A percentile compares a stretch with the other conserved stretches of the same genome.
phyloP scores from a whole-genome alignment of 768 basidiomycete species.

The Daedalea quercina region DNA sequence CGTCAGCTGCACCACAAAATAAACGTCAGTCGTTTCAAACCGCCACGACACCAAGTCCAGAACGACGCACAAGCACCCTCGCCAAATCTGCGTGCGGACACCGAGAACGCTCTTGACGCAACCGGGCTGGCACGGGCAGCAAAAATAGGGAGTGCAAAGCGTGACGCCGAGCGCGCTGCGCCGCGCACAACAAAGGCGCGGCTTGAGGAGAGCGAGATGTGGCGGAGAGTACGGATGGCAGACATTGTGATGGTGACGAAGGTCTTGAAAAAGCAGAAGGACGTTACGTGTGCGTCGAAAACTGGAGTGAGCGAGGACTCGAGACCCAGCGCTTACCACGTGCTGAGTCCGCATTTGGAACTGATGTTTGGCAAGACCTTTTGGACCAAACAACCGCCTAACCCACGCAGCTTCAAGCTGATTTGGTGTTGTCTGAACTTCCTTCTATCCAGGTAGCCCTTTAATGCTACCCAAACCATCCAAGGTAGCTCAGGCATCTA shows the following conservation, averaged over 20 bases:
- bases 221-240: slow-evolving; percentile 54
- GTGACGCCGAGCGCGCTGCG: slow-evolving; percentile 15
- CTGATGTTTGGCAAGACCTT: slow-evolving; percentile 17
- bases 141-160: slow-evolving; percentile 18
- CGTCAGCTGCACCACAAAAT: slow-evolving; percentile 47
- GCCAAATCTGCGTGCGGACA: slow-evolving; percentile 31
- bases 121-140: slow-evolving; percentile 17
- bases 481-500: too few relatives aligned
- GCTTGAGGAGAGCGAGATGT: slow-evolving; percentile 40
- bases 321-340: too few relatives aligned
- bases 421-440: too few relatives aligned
- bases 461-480: too few relatives aligned
- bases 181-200: slow-evolving; percentile 26
- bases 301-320: too few relatives aligned
- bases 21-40: neutral
- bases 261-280: neutral
- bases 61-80: slow-evolving; percentile 36
- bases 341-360: neutral
- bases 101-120: slow-evolving; percentile 35
- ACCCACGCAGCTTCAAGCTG: too few relatives aligned
- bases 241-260: slow-evolving; percentile 40
- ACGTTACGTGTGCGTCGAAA: too few relatives aligned
- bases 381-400: slow-evolving; percentile 19
- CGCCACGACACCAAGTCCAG: neutral
- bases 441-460: too few relatives aligned